phyloP scores from a whole-genome alignment of 768 basidiomycete genomes.

The Tulasnella calospora region DNA sequence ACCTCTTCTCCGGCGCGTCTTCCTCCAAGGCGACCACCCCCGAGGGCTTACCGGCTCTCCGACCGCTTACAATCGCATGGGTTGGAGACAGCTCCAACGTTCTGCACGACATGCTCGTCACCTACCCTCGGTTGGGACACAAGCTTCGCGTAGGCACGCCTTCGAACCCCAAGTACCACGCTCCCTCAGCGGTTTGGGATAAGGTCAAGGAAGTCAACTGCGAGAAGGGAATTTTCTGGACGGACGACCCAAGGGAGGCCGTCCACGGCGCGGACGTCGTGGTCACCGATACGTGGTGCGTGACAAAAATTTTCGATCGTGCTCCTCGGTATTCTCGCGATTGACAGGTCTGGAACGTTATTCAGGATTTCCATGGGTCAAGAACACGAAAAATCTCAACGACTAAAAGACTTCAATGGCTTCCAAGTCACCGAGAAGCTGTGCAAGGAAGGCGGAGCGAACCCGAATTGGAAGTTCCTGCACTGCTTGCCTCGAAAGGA shows the following conservation, averaged over 20 bases:
- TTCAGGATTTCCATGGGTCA: constrained; percentile 99
- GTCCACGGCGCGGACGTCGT: constrained; percentile 92
- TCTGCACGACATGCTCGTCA: constrained; percentile 94
- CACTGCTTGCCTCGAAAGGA: constrained; percentile 79
- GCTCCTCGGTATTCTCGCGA: not conserved
- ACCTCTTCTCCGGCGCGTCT: constrained; percentile 43
- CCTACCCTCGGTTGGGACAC: constrained; percentile 84
- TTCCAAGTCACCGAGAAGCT: constrained; percentile 92
- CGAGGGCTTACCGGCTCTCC: constrained; percentile 48
- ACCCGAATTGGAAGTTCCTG: constrained; percentile 86
- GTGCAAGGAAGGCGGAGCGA: constrained; percentile 74
- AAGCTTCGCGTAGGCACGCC: constrained; percentile 81
- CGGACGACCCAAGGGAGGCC: constrained; percentile 74
- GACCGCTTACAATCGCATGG: constrained; percentile 84
- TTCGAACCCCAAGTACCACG: constrained; percentile 91
- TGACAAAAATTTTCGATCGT: not conserved
- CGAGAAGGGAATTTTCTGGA: constrained; percentile 70
- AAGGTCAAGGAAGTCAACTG: constrained; percentile 71
- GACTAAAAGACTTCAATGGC: constrained; percentile 79
- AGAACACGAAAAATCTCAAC: constrained; percentile 85
- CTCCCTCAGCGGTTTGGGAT: constrained; percentile 68
- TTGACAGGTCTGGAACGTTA: not conserved
- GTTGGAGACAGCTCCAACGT: constrained; percentile 95
- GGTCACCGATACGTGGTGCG: constrained; percentile 94
- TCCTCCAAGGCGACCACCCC: not conserved